Evolutionary conservation across 352 stramenopile genomes (phyloP), one percentile per base, ranked within the genome.

Genomic region (Nothophytophthora sp.): DNA sequence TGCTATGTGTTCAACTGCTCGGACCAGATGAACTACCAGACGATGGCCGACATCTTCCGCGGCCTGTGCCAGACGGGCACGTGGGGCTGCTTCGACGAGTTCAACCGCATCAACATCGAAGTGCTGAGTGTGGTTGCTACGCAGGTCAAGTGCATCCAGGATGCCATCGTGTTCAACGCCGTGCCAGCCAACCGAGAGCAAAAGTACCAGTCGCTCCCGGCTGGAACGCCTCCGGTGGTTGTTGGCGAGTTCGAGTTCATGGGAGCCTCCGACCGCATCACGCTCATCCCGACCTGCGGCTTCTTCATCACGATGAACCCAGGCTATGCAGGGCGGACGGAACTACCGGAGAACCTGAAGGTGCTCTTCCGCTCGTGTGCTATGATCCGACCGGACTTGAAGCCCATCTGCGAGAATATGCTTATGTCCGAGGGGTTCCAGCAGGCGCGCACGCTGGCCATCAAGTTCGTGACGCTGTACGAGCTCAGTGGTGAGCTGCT

Each of bases 221-320:
- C 90, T 11, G 97, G 97, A 4, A 98, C 96, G 4, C 96, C 96
- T 0, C 96, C 96, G 1, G 80, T 94, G 10, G 78, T 94, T 5
- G 84, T 95, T 0, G 85, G 85, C 1, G 81, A 94, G 38, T 95
- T 93, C 27, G 84, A 93, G 44, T 95, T 95, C 43, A 95, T 96
- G 83, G 86, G 85, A 0, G 73, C 81, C 7, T 92, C 84, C 0
- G 86, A 96, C 41, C 76, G 81, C 6, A 94, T 94, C 56, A 92
- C 81, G 4, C 50, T 95, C 23, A 94, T 95, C 30, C 85, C 85
- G 10, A 96, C 83, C 1, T 95, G 85, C 38, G 90, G 90, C 4
- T 97, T 98, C 65, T 98, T 97, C 63, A 98, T 98, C 53, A 98
- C 92, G 8, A 98, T 98, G 92, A 98, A 98, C 67, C 92, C 92